Base-by-base conservation (phyloP, 2,329 filamentous ascomycete genomes). In the Gliomastix tumulicola region DNA sequence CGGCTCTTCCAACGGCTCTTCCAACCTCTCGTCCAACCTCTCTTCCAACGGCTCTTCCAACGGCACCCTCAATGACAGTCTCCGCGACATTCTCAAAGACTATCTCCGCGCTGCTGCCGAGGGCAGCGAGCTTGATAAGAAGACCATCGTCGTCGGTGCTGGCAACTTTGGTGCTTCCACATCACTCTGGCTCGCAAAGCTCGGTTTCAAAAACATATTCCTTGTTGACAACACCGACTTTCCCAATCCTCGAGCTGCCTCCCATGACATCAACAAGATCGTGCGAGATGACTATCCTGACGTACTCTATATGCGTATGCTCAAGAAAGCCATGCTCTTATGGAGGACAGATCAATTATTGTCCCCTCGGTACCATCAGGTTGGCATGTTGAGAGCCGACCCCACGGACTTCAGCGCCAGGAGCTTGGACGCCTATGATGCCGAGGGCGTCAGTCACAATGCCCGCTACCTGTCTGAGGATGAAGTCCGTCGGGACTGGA, bases 401-500 rank as follows among this genome's bases (percentile, higher is more conserved):
- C 41, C 52, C 2, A 55, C 54, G 20, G 60, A 68, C 32, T 63
- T 74, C 39, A 67, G 68, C 3, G 47, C 56, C 15, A 55, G 63
- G 23, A 56, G 77, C 32, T 48, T 74, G 2, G 46, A 60, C 4
- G 54, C 57, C 0, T 55, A 64, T 47, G 46, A 50, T 38, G 44
- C 49, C 13, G 50, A 57, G 37, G 58, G 56, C 18, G 57, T 71
- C 25, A 45, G 56, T 22, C 66, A 71, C 34, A 44, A 54, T 9
- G 59, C 61, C 5, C 48, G 52, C 37, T 57, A 59, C 44, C 47
- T 78, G 34, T 54, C 60, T 2, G 58, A 70, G 9, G 66, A 71
- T 11, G 70, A 79, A 42, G 71, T 74, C 25, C 66, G 69, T 32
- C 58, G 60, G 47, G 53, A 75, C 38, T 78, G 74, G 53, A 71